Evolutionary conservation across 805 yeast species (phyloP), one percentile per base, ranked within the genome.

Genomic region (Vanderwaltozyma yarrowii): DNA sequence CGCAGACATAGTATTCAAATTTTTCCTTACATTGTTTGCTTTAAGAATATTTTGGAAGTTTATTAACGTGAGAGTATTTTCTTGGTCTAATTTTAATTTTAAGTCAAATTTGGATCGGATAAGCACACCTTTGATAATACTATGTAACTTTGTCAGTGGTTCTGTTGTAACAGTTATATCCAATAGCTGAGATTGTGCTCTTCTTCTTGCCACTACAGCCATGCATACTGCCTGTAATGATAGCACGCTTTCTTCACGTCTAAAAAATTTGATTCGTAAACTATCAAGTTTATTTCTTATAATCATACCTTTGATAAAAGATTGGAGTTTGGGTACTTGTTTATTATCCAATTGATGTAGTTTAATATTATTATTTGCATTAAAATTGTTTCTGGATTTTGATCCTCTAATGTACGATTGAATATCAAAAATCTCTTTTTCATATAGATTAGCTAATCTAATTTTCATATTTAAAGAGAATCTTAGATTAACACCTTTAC

Each of bases 401-500:
- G 61, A 54, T 9, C 84, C 83, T 54, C 84, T 67, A 7, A 71
- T 59, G 0, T 67, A 47, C 0, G 80, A 61, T 47, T 75, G 76
- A 16, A 80, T 59, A 9, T 51, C 54, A 2, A 69, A 56, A 17
- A 80, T 51, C 17, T 72, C 74, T 11, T 69, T 71, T 6, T 67
- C 68, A 47, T 73, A 74, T 1, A 82, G 70, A 41, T 69, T 72
- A 21, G 82, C 52, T 65, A 81, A 69, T 42, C 78, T 78, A 40
- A 68, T 69, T 46, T 73, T 72, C 26, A 82, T 80, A 54, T 76
- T 77, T 62, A 78, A 64, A 16, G 63, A 61, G 52, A 78, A 82
- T 37, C 95, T 69, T 39, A 73, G 62, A 30, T 75, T 65, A 0
- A 83, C 76, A 15, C 92, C 94, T 46, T 85, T 66, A 14, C 83